Evolutionary conservation across 169 alveolate species (phyloP).

Genomic region (Plasmodium adleri): DNA sequence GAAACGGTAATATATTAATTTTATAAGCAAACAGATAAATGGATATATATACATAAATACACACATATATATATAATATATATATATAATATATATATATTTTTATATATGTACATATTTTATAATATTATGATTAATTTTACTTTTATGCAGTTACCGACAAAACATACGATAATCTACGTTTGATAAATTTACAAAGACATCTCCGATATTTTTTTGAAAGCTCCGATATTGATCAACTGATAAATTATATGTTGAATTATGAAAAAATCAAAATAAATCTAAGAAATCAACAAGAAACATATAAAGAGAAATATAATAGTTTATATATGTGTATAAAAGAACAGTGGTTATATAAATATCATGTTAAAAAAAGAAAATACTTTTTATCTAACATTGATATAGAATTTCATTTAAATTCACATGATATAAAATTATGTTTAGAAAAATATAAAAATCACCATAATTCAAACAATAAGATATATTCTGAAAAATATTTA

Average conservation of each 20-base stretch:
- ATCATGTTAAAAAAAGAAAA: conserved; percentile 16
- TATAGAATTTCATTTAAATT: conserved; percentile 23
- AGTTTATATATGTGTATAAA: conserved; percentile 41
- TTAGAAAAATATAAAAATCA: neutral
- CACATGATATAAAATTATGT: conserved; percentile 45
- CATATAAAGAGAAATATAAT: conserved; percentile 4
- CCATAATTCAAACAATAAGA: too few relatives aligned
- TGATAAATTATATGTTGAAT: conserved; percentile 34
- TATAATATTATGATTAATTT: neutral
- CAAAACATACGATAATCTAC: conserved; percentile 22
- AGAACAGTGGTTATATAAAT: conserved; percentile 61
- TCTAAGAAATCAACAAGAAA: conserved; percentile 4
- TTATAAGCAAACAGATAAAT: neutral
- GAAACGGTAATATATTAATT: conserved; percentile 1
- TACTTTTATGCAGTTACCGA: conserved; percentile 10
- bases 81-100: neutral
- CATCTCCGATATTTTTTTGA: conserved; percentile 36
- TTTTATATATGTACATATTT: neutral
- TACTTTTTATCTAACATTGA: conserved; percentile 19
- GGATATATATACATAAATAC: neutral
- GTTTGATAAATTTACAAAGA: conserved; percentile 26
- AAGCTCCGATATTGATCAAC: conserved; percentile 17
- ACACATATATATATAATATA: conserved; percentile 1
- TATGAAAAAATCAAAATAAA: conserved; percentile 29
- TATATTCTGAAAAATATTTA: conserved; percentile 1